phyloP scores from a whole-genome alignment of 331 rosid genomes.

The Arachis monticola region DNA sequence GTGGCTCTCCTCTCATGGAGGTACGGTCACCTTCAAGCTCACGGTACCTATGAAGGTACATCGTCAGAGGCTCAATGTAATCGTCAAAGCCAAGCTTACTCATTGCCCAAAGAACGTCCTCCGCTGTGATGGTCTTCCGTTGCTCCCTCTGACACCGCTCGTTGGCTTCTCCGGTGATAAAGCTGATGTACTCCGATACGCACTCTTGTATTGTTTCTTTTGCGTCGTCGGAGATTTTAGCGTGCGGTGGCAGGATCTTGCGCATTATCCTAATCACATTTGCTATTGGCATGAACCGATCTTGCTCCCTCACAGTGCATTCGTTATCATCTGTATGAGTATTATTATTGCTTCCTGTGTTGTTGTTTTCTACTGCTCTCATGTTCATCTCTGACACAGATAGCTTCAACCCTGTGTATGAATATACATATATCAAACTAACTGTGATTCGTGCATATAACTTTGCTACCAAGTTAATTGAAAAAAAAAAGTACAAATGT shows the following conservation, averaged over 20 bases:
- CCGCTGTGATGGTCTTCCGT: slow-evolving; percentile 85
- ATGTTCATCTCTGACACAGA: slow-evolving; percentile 42
- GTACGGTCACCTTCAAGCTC: slow-evolving; percentile 83
- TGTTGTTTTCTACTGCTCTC: slow-evolving; percentile 29
- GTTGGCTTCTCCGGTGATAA: slow-evolving; percentile 88
- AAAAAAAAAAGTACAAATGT: too few species aligned
- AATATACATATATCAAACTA: too few species aligned
- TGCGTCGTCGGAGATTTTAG: slow-evolving; percentile 82
- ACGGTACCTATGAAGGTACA: slow-evolving; percentile 69
- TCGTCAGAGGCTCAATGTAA: slow-evolving; percentile 78
- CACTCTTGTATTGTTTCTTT: slow-evolving; percentile 92
- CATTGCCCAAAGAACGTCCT: slow-evolving; percentile 95
- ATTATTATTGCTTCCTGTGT: background rate
- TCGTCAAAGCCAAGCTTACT: slow-evolving; percentile 87
- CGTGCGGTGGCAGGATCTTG: slow-evolving; percentile 78
- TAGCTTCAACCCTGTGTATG: slow-evolving; percentile 43
- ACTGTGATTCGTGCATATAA: too few species aligned
- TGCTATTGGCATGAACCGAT: slow-evolving; percentile 92
- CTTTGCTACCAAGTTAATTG: too few species aligned
- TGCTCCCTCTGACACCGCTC: slow-evolving; percentile 93
- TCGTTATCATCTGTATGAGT: slow-evolving; percentile 44
- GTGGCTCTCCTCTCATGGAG: slow-evolving; percentile 56
- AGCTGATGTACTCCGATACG: slow-evolving; percentile 91
- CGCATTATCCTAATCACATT: slow-evolving; percentile 90
- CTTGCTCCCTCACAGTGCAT: slow-evolving; percentile 84